Base-by-base conservation (phyloP, 2,329 filamentous ascomycete species). In the Nemania serpens region DNA sequence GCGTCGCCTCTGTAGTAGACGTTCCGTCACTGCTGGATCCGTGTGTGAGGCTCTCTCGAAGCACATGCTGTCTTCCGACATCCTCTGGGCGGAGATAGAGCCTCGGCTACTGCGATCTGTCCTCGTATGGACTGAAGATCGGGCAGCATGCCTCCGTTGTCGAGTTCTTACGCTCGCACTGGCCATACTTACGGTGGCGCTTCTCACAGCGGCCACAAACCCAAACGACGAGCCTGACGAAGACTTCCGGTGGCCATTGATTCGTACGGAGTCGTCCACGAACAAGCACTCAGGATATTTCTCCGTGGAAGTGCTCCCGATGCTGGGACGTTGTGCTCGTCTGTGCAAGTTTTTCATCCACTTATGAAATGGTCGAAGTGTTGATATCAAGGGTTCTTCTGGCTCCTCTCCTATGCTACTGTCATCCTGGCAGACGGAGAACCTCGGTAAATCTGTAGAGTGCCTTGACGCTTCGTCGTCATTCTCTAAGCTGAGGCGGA, bases 141-240 rank as follows among this genome's bases (percentile, higher is more conserved):
- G 80, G 20, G 76, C 73, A 9, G 78, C 81, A 54, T 80, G 80
- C 62, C 75, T 79, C 61, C 82, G 82, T 11, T 88, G 89, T 55
- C 84, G 83, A 34, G 85, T 84, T 48, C 85, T 79, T 61, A 89
- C 80, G 75, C 91, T 96, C 66, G 85, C 82, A 69, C 88, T 91
- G 49, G 87, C 84, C 61, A 93, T 79, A 61, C 92, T 96, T 62
- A 91, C 82, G 61, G 89, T 93, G 54, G 91, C 90, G 64, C 91
- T 95, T 73, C 89, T 92, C 67, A 96, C 84, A 15, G 86, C 89
- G n/a, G 88, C 86, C 41, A 97, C 86, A 70, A 93, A 93, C 1
- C 85, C 89, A 61, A 91, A 87, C 0, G 93, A 96, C 6, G 90
- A 91, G 1, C 84, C 83, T 12, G 91, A 91, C 2, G 89, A 90